A percentile compares a stretch with the other conserved stretches of the same genome.
phyloP scores from a whole-genome alignment of 441 rosid genomes.

The Omphalea diandra region DNA sequence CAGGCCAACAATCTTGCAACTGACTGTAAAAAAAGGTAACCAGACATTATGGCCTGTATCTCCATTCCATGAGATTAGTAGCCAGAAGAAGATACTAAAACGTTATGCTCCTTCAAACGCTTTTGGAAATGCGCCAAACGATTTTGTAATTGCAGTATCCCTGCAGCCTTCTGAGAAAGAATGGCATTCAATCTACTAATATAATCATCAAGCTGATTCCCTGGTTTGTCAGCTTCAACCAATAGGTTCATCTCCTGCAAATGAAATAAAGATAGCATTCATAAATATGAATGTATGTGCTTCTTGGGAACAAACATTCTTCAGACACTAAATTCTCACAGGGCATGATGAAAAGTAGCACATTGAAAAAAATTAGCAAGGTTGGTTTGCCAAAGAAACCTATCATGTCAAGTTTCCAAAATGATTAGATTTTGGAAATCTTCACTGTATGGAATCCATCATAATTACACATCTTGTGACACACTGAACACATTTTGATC shows the following conservation, averaged over 20 bases:
- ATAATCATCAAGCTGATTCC: slow-evolving; percentile 58
- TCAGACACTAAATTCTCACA: background rate
- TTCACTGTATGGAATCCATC: background rate
- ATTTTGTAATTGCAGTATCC: slow-evolving; percentile 54
- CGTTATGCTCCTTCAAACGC: slow-evolving; percentile 58
- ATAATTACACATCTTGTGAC: background rate
- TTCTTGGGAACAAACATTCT: background rate
- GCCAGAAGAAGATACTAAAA: slow-evolving; percentile 50
- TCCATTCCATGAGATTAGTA: slow-evolving; percentile 24
- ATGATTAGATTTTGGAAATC: background rate
- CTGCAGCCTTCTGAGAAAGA: slow-evolving; percentile 60
- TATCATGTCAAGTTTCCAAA: background rate
- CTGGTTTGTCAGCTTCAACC: slow-evolving; percentile 68
- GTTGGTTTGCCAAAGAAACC: background rate
- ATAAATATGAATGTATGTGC: background rate
- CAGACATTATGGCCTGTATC: background rate
- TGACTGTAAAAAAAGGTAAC: background rate
- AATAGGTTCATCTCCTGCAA: slow-evolving; percentile 63
- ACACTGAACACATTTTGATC: background rate
- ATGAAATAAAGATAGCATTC: background rate
- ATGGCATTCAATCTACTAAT: slow-evolving; percentile 45
- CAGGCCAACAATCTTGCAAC: slow-evolving; percentile 15
- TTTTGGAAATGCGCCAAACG: slow-evolving; percentile 56
- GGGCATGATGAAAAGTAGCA: background rate
- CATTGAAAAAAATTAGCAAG: background rate